Evolutionary conservation across 495 filamentous ascomycete species (phyloP), one percentile per base, ranked within the genome.

Genomic region (Penicillium macrosclerotiorum): DNA sequence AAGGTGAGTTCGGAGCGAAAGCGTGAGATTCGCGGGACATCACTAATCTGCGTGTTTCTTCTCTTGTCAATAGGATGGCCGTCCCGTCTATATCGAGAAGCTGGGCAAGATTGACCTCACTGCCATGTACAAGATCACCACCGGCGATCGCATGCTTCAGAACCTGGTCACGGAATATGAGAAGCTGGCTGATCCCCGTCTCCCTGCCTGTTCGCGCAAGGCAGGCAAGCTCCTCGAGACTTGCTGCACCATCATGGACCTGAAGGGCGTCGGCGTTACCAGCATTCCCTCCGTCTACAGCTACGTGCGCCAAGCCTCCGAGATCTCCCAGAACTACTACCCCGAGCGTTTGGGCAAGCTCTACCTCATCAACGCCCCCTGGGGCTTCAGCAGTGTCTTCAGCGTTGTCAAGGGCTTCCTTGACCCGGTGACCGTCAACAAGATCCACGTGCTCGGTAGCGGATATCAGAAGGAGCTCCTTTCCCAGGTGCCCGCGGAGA

Each of bases 151-250:
- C 65, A 98, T 97, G 93, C 70, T 96, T 29, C 79, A 90, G 63
- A 96, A 97, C 74, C 82, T 98, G 17, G 93, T 95, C 13, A 82
- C 86, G 57, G 93, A 98, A 69, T 98, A 97, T 71, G 93, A 98
- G 77, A 94, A 92, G 63, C 74, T 97, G 43, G 78, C 86, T 22
- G 93, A 97, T 68, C 91, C 93, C 7, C 86, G 93, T 36, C 74
- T 98, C 38, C 93, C 93, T 32, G 93, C 93, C 36, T 97, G 93
- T 79, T 95, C 88, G 25, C 89, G 93, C 63, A 95, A 96, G 73
- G 75, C 86, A 23, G 89, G 89, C 51, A 78, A 82, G 52, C 81
- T 98, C 23, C 84, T 96, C 49, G 93, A 98, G 74, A 98, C 93
- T 25, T 96, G 89, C 74, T 98, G 93, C 79, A 88, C 85, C 45